Conservation (phyloP, 345 rosid genomes). For the Moricandia moricandioides region DNA sequence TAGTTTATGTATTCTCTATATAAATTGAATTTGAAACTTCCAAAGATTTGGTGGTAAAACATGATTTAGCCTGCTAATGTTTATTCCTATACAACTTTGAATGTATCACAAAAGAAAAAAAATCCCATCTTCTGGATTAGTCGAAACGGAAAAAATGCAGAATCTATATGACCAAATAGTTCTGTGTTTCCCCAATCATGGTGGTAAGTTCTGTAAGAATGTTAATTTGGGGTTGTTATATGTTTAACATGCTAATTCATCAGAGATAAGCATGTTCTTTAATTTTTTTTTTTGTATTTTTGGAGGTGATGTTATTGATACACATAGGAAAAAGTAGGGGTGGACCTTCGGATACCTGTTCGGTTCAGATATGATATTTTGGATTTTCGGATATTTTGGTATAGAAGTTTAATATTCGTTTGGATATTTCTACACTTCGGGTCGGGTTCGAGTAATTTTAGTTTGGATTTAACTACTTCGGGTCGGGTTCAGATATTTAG, state of each 20-base stretch:
- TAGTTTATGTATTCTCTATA: conserved; percentile 17
- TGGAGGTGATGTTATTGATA: neutral
- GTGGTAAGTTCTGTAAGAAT: neutral
- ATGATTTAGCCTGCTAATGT: neutral
- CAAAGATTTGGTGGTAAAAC: neutral
- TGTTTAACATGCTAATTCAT: neutral
- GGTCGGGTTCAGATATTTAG: too few species aligned
- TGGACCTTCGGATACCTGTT: too few species aligned
- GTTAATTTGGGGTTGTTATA: neutral
- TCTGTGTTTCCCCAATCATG: neutral
- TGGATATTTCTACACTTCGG: too few species aligned
- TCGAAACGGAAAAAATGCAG: neutral
- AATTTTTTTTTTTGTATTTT: neutral
- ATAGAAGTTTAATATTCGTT: too few species aligned
- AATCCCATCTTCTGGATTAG: neutral
- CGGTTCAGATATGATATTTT: too few species aligned
- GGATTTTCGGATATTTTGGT: too few species aligned
- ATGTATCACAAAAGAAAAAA: neutral
- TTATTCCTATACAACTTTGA: neutral
- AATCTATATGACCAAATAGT: neutral
- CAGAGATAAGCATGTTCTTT: conserved; percentile 16
- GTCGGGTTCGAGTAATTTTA: too few species aligned
- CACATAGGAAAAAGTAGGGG: neutral
- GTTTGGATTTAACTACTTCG: too few species aligned
- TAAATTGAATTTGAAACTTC: conserved; percentile 10